Conservation (phyloP, 169 alveolate genomes). For the Perkinsus olseni region DNA sequence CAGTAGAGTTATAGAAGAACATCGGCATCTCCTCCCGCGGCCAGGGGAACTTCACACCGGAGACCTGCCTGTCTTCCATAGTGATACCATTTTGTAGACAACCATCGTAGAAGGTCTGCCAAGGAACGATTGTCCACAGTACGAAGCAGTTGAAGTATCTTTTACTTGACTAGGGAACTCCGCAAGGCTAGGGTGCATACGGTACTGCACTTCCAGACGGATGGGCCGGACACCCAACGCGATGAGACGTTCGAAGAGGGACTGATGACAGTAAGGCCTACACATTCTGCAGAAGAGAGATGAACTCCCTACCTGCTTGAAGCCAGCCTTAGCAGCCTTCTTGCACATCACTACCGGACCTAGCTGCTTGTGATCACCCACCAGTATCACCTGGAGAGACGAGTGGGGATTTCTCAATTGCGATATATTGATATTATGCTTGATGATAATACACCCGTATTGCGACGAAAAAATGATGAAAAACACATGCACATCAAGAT, state of each 20-base stretch:
- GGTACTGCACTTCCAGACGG: slow-evolving; percentile 82
- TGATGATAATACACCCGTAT: no score
- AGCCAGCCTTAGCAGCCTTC: slow-evolving; percentile 82
- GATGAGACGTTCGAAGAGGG: slow-evolving; percentile 80
- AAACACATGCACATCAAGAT: no score
- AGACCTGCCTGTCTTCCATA: slow-evolving; percentile 56
- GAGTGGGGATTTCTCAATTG: background rate
- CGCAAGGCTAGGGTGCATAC: slow-evolving; percentile 92
- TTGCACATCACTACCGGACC: slow-evolving; percentile 93
- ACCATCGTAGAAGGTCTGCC: slow-evolving; percentile 84
- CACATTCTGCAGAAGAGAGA: background rate
- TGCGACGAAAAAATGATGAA: no score
- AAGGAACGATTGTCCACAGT: background rate
- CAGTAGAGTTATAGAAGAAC: slow-evolving; percentile 73
- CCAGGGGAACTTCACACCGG: slow-evolving; percentile 60
- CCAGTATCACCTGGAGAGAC: slow-evolving; percentile 60
- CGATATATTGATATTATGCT: no score
- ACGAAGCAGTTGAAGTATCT: no score
- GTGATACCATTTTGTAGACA: slow-evolving; percentile 83
- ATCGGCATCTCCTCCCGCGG: slow-evolving; percentile 65
- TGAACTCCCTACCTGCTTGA: slow-evolving; percentile 41
- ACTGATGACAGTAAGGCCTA: slow-evolving; percentile 17
- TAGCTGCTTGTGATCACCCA: slow-evolving; percentile 90
- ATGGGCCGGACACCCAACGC: slow-evolving; percentile 65
- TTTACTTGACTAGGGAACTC: slow-evolving; percentile 71